Base-by-base conservation (phyloP, 495 filamentous ascomycete species). In the Hyaloscypha bicolor region DNA sequence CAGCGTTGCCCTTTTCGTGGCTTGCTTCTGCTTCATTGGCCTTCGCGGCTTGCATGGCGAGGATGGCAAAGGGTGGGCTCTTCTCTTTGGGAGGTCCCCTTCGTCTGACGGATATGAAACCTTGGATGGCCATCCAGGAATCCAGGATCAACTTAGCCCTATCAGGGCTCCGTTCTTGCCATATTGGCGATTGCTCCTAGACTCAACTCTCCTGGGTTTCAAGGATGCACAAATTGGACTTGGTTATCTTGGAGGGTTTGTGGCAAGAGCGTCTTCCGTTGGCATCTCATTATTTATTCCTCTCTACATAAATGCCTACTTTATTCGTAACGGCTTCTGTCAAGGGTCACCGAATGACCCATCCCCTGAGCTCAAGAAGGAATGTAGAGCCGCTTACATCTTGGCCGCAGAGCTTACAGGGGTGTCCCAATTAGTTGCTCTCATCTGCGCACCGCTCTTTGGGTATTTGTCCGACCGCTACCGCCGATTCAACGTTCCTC, bases 281-380 rank as follows among this genome's bases (percentile, higher is more conserved):
- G 94, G 90, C 12, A 96, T 98, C 62, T 94, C 92, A 1, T 82
- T 97, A 9, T 99, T 97, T 79, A 89, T 99, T 59, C 96, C 95
- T 6, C 83, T 99, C 5, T 94, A 88, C 68, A 87, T 97, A 65
- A 97, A 99, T 72, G 83, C 89, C 48, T 97, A 93, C 76, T 99
- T 94, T 76, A 89, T 93, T 56, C 77, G 75, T n/a, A 88, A 90
- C 58, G 93, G 93, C 8, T 86, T 90, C 57, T 99, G 95, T 79
- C 78, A 84, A 57, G 86, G 85, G 12, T 82, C 84, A 2, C 83
- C 84, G 39, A 81, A 83, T 66, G 82, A 85, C 64, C 82, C 82
- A 2, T 84, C 80, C 0, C 84, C 83, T 0, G 90, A 93, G 63
- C 86, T 95, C 64, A 96, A 94, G 70, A 81, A 86, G 64, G 85